A percentile compares a stretch with the other conserved stretches of the same genome.
These are phyloP conservation scores for Agrostemma githago DNA, from an alignment of 148 eudicot species.

Conservation along the genomic window DNA sequence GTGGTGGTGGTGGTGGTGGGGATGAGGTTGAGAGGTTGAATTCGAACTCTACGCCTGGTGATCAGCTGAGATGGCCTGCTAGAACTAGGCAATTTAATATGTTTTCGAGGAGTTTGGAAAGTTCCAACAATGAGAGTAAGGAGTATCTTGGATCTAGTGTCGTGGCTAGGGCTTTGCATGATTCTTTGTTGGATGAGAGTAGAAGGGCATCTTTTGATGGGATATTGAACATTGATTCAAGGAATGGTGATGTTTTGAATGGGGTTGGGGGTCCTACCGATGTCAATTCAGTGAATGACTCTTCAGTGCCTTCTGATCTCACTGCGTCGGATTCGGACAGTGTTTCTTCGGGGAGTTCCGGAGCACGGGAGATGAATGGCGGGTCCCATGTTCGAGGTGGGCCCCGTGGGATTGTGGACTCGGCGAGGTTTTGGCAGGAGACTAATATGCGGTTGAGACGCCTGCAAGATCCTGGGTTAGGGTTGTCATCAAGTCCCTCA, in stretches of 20 bases:
- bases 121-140: constrained; percentile 37
- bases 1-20: constrained; percentile 28
- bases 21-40: constrained; percentile 60
- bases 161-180: constrained; percentile 48
- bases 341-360: constrained; percentile 90
- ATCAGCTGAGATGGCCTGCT: constrained; percentile 88
- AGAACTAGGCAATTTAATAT: constrained; percentile 41
- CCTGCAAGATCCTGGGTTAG: constrained; percentile 80
- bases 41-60: constrained; percentile 47
- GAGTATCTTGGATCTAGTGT: constrained; percentile 53
- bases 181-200: constrained; percentile 49
- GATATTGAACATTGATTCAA: constrained; percentile 53
- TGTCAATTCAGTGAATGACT: constrained; percentile 49
- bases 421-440: constrained; percentile 96
- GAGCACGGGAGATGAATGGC: constrained; percentile 49
- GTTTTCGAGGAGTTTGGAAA: constrained; percentile 56
- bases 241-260: constrained; percentile 44
- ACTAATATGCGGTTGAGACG: constrained; percentile 91
- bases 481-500: constrained; percentile 54
- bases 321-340: constrained; percentile 87
- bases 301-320: constrained; percentile 58
- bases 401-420: constrained; percentile 55
- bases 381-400: constrained; percentile 33
- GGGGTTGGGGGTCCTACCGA: constrained; percentile 32
- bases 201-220: constrained; percentile 79